phyloP scores from a whole-genome alignment of 768 basidiomycete genomes.

The Lentinula raphanica region DNA sequence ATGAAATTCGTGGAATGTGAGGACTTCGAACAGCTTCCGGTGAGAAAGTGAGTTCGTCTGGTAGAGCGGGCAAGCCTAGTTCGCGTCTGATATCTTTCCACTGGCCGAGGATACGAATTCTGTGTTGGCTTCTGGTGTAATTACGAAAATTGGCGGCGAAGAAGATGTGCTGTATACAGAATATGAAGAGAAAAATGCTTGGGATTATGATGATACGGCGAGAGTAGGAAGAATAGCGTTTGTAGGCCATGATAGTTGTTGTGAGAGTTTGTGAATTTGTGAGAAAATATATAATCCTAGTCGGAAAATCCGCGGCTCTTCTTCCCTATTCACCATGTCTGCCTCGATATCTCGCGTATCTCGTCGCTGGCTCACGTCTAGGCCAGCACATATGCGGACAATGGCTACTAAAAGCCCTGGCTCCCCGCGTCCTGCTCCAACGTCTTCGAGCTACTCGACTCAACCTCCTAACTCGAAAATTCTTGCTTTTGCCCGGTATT shows the following conservation, averaged over 20 bases:
- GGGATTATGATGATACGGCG: slow-evolving; percentile 4
- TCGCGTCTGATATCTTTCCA: slow-evolving; percentile 25
- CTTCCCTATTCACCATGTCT: neutral
- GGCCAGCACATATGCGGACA: neutral
- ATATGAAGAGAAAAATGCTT: slow-evolving; percentile 1
- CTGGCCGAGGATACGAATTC: slow-evolving; percentile 19
- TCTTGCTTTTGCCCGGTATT: slow-evolving; percentile 26
- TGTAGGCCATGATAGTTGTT: neutral
- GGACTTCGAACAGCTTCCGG: neutral
- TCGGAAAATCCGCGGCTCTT: neutral
- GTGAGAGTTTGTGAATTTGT: neutral
- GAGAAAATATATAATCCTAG: too few relatives aligned
- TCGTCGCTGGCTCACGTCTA: neutral
- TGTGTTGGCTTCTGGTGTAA: neutral
- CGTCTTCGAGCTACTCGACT: neutral
- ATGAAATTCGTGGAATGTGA: neutral
- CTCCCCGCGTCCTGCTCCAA: neutral
- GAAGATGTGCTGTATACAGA: slow-evolving; percentile 6
- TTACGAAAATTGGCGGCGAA: neutral
- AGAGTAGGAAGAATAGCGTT: slow-evolving; percentile 5
- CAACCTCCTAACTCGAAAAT: slow-evolving; percentile 3
- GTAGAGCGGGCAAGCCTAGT: slow-evolving; percentile 18
- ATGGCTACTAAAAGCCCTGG: neutral
- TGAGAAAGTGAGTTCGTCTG: neutral
- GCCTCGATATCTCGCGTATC: neutral